Evolutionary conservation across 2,329 filamentous ascomycete species (phyloP), one percentile per base, ranked within the genome.

Genomic region (Ophiocordyceps camponoti-floridani): DNA sequence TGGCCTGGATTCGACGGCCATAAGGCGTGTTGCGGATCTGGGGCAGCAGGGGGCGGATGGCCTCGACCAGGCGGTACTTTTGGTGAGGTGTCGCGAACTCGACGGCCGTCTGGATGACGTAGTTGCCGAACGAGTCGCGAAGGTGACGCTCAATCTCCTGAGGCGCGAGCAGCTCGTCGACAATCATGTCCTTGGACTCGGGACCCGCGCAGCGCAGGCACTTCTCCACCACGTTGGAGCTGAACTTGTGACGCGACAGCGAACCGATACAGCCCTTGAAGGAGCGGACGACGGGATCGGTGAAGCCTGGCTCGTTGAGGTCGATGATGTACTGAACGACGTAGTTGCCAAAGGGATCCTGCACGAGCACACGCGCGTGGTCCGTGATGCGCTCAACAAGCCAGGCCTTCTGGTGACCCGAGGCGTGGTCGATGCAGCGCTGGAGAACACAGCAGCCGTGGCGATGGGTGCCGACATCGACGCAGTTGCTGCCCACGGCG

Each of bases 301-400:
- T 95, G 64, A 94, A 95, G 53, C 70, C 70, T 12, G 82, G 72
- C 58, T 98, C 87, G 52, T 87, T 87, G 45, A 96, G 74, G 58
- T 96, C 91, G 53, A 98, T 78, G 58, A 98, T 96, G 66, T 98
- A 98, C 66, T 98, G 91, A 43, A 98, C 84, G 43, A 98, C 91
- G 52, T 98, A 98, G 64, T 98, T 98, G 58, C 91, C 91, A 54
- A 95, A 98, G 0, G 91, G 89, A 60, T 98, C 91, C 61, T 95
- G 87, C 18, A 98, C 87, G 11, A 98, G 76, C 35, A 81, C 70
- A 52, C 85, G 83, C n/a, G 88, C 86, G 58, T 94, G 82, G 45
- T 79, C 72, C 1, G 88, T 95, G 61, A 98, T 96, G 57, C 84
- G 77, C 48, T 75, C 69, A 51, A 98, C 87, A 49, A 98, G 73